Conservation (phyloP, 2,329 filamentous ascomycete genomes). For the Penicillium hesseltinei region DNA sequence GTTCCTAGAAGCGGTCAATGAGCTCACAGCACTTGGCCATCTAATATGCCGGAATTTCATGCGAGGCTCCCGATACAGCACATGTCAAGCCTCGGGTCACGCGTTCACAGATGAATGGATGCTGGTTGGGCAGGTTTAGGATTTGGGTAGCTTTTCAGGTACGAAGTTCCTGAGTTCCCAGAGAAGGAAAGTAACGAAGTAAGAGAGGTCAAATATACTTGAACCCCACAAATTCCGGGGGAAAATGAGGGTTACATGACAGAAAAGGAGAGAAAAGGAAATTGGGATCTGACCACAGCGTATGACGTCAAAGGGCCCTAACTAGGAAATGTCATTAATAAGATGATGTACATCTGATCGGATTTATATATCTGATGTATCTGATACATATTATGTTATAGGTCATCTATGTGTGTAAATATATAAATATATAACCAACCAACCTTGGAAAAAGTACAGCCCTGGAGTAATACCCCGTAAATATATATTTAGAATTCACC, state of each 20-base stretch:
- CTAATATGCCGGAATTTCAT: neutral
- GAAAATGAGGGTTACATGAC: neutral
- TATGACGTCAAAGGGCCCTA: neutral
- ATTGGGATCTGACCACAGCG: neutral
- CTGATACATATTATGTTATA: neutral
- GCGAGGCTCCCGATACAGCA: neutral
- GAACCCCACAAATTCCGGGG: neutral
- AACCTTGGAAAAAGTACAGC: neutral
- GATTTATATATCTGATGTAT: neutral
- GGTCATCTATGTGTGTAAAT: neutral
- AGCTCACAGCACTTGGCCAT: neutral
- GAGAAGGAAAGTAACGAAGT: neutral
- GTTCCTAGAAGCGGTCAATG: slow-evolving; percentile 7
- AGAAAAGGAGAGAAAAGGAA: neutral
- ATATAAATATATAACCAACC: neutral
- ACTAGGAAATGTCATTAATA: neutral
- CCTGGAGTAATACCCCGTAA: neutral
- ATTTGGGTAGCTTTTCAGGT: slow-evolving; percentile 7
- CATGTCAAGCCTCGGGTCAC: neutral
- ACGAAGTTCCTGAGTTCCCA: neutral
- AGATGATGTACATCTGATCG: neutral
- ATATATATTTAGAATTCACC: neutral
- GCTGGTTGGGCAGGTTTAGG: neutral
- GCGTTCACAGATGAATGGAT: neutral
- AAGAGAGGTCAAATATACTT: neutral